These are phyloP conservation scores for Capronia coronata DNA, from an alignment of 2,329 filamentous ascomycete genomes.

Conservation along the genomic window DNA sequence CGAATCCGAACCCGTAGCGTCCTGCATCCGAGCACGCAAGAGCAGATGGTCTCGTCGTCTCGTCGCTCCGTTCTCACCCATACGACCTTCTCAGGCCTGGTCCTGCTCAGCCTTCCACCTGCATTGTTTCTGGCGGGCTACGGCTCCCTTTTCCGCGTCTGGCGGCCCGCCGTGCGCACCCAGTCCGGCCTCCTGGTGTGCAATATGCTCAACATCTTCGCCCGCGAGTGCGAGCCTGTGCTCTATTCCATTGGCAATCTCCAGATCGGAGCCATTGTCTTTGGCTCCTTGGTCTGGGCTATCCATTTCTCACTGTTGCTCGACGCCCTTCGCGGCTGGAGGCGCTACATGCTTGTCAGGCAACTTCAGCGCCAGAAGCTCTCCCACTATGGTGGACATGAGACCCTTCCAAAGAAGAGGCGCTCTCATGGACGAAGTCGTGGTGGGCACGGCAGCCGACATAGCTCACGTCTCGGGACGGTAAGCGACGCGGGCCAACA, in stretches of 20 bases:
- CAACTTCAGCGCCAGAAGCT: conserved; percentile 22
- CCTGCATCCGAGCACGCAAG: background rate
- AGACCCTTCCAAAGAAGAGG: background rate
- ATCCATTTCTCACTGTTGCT: conserved; percentile 20
- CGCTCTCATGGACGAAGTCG: conserved; percentile 3
- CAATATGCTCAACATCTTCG: conserved; percentile 29
- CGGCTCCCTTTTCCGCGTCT: conserved; percentile 31
- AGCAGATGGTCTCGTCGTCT: background rate
- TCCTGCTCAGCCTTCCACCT: conserved; percentile 27
- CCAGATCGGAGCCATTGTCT: conserved; percentile 31
- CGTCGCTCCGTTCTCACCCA: conserved; percentile 14
- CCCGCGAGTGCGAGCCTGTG: conserved; percentile 30
- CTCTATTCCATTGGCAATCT: conserved; percentile 31
- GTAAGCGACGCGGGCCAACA: no score
- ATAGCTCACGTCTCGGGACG: background rate
- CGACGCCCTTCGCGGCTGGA: conserved; percentile 12
- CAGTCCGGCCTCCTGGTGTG: conserved; percentile 25
- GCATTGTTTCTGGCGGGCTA: conserved; percentile 30
- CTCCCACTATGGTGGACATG: conserved; percentile 14
- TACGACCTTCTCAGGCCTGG: conserved; percentile 13
- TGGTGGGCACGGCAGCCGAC: background rate
- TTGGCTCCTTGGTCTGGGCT: conserved; percentile 29
- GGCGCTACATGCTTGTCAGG: conserved; percentile 16
- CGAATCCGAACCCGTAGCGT: conserved; percentile 1
- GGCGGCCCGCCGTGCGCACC: conserved; percentile 26